Percentiles rank a stretch among this genome's conserved stretches.
These are phyloP conservation scores for Grosmannia huntii DNA, from an alignment of 2,329 filamentous ascomycete genomes.

Conservation along the genomic window DNA sequence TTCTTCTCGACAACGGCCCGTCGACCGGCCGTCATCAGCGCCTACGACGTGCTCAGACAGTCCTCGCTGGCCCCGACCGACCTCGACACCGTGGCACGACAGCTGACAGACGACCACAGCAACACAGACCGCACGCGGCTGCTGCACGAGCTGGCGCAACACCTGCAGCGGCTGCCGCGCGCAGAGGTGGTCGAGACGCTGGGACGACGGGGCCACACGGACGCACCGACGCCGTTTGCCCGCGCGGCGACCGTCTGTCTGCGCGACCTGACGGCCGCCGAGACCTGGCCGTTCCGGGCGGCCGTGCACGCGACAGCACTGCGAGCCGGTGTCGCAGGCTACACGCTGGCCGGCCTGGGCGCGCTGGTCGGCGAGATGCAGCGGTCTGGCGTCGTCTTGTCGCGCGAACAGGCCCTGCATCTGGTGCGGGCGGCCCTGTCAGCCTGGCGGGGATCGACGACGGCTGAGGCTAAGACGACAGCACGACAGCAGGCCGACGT, in stretches of 20 bases:
- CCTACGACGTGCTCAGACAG: neutral
- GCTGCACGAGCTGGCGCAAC: constrained; percentile 14
- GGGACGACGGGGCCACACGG: neutral
- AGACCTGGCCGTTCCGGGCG: constrained; percentile 22
- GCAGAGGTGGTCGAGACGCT: neutral
- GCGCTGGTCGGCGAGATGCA: constrained; percentile 26
- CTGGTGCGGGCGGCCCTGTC: constrained; percentile 28
- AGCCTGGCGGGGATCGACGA: constrained; percentile 4
- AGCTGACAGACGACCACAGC: constrained; percentile 11
- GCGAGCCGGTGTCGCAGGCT: constrained; percentile 6
- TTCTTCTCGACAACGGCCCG: constrained; percentile 13
- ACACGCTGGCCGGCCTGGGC: constrained; percentile 11
- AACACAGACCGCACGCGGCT: constrained; percentile 15
- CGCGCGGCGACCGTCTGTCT: neutral
- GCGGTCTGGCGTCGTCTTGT: constrained; percentile 22
- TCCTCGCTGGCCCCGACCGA: neutral
- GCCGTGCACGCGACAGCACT: constrained; percentile 17
- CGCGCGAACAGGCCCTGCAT: constrained; percentile 21
- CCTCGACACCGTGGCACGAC: neutral
- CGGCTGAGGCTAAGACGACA: constrained; percentile 12
- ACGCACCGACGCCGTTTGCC: neutral
- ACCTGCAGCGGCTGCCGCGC: constrained; percentile 11
- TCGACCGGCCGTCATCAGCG: constrained; percentile 7
- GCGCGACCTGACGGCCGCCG: constrained; percentile 15
- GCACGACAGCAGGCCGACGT: constrained; percentile 22